A percentile compares a stretch with the other conserved stretches of the same genome.
Conservation (phyloP, 169 alveolate genomes). For the Neospora caninum region DNA sequence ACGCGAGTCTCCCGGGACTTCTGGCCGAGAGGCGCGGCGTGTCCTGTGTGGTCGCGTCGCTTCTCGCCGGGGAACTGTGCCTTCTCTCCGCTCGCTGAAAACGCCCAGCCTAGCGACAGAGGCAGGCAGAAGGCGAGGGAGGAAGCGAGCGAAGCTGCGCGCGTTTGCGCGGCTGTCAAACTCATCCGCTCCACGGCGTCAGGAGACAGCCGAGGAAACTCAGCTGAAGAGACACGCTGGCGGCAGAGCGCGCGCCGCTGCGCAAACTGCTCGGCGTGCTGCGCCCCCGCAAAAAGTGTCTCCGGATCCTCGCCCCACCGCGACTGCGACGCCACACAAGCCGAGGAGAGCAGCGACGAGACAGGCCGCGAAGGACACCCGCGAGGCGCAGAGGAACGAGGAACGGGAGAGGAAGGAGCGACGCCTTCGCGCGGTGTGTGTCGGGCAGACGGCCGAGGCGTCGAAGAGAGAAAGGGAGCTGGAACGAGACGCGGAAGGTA, state of each 20-base stretch:
- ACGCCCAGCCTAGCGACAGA: neutral
- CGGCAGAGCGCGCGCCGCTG: neutral
- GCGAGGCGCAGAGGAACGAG: neutral
- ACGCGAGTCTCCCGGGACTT: neutral
- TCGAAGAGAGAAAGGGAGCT: neutral
- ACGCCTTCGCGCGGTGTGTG: neutral
- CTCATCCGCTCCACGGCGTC: neutral
- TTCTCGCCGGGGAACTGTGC: too few relatives aligned
- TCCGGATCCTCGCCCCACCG: neutral
- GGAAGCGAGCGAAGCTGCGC: neutral
- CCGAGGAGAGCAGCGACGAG: neutral
- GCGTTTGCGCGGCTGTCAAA: neutral
- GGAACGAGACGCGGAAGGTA: constrained; percentile 46
- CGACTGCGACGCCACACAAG: neutral
- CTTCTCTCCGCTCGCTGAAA: too few relatives aligned
- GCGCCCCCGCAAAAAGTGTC: neutral
- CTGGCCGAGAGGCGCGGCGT: too few relatives aligned
- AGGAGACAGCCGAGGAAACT: too few relatives aligned
- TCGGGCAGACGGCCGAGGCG: neutral
- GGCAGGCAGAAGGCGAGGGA: neutral
- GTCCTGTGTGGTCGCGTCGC: too few relatives aligned
- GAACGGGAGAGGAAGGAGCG: too few relatives aligned
- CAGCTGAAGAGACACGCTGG: neutral
- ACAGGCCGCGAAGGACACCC: neutral
- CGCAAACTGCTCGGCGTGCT: neutral